Base-by-base conservation (phyloP, 768 basidiomycete genomes). In the Chiua virens region DNA sequence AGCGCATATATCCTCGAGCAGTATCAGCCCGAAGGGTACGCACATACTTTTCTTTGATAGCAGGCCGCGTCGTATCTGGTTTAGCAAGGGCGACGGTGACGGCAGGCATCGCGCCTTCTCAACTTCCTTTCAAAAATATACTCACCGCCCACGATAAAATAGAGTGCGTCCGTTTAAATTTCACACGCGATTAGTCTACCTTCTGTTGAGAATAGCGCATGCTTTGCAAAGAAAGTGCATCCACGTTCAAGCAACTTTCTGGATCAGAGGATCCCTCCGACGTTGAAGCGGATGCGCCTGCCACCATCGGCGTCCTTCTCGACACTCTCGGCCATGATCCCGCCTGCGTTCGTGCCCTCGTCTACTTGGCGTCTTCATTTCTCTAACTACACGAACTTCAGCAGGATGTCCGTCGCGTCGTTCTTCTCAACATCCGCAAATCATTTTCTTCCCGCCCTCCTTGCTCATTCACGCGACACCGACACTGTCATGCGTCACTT, bases 381-480 rank as follows among this genome's bases (percentile, higher is more conserved):
- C 27, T 5, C 38, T 45, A 41, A 46, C 20, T 41, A 18, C 42
- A 20, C 14, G n/a, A 18, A 42, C 22, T 13, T 14, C 36, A 21
- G 21, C 60, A 94, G 92, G 95, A 98, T 43, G 95, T 98, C 18
- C 93, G 96, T 5, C 82, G 87, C 28, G 84, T 86, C 0, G 81
- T 83, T 1, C 73, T 97, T 0, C 73, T 86, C 50, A 89, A 90
- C 57, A 77, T 95, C 1, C 8, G 77, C 75, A 30, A 61, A 69
- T 0, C 59, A 68, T 0, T 88, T 85, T 0, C 71, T 98, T 0
- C 77, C 83, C 0, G 71, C 74, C 30, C 78, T 98, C 39, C 78
- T 98, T 10, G 75, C 79, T 2, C 83, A 94, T 25, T 86, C 84
- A 3, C 82, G 90, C 20, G 96, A 98, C 63, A 76, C 81, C 15